Percentiles rank a stretch among this genome's conserved stretches.
These are phyloP conservation scores for Ceratocystis ficicola DNA, from an alignment of 2,329 filamentous ascomycete genomes.

Conservation along the genomic window DNA sequence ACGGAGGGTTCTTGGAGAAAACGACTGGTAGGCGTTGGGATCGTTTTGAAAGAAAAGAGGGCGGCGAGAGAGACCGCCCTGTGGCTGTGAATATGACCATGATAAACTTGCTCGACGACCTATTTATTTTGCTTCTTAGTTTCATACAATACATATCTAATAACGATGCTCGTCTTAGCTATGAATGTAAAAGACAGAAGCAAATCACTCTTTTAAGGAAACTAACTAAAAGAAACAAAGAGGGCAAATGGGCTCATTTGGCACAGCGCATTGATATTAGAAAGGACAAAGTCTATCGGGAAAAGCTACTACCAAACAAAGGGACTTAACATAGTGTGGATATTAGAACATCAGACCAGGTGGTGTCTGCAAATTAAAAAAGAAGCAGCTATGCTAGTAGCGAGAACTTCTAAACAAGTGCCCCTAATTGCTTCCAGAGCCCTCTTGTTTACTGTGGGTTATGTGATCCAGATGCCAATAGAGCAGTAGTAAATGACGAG, in stretches of 20 bases:
- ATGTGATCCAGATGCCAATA: too few species aligned
- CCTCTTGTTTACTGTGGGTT: too few species aligned
- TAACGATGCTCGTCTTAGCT: neutral
- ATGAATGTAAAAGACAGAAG: neutral
- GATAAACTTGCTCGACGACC: slow-evolving; percentile 4
- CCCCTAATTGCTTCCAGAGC: neutral
- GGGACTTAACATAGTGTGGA: neutral
- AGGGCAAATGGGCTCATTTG: slow-evolving; percentile 1
- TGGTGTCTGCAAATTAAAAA: neutral
- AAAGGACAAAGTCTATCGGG: neutral
- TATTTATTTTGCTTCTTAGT: slow-evolving; percentile 11
- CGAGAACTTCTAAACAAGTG: neutral
- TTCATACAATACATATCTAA: slow-evolving; percentile 7
- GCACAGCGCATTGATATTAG: neutral
- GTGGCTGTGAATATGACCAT: slow-evolving; percentile 1
- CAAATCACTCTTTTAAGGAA: neutral
- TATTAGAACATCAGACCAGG: neutral
- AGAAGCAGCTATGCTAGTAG: neutral
- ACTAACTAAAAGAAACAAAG: neutral
- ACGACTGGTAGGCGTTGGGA: slow-evolving; percentile 2
- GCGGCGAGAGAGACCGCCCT: neutral
- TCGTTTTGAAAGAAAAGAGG: neutral
- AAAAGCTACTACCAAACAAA: neutral
- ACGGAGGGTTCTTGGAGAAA: neutral
- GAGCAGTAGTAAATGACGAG: too few species aligned